phyloP scores from a whole-genome alignment of 441 rosid species.

The Syzygium malaccense region DNA sequence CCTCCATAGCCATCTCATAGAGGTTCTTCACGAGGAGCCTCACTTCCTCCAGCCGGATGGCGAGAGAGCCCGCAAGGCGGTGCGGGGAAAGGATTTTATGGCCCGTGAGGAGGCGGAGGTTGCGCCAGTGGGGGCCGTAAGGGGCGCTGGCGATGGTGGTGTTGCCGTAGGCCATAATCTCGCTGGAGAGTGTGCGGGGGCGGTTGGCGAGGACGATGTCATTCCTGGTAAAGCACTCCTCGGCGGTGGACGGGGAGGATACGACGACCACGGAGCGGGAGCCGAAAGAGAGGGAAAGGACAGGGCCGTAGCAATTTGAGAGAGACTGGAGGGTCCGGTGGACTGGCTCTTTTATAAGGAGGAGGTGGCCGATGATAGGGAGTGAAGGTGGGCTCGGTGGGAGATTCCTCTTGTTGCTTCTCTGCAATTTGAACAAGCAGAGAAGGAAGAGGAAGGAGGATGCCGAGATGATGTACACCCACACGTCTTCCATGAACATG shows the following conservation, averaged over 20 bases:
- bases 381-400: slow-evolving; percentile 4
- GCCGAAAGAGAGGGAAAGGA: slow-evolving; percentile 17
- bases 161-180: neutral
- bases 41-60: neutral
- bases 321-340: slow-evolving; percentile 6
- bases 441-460: neutral
- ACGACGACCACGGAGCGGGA: neutral
- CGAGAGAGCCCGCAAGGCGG: neutral
- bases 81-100: neutral
- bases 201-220: slow-evolving; percentile 13
- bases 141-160: neutral
- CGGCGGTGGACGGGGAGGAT: slow-evolving; percentile 15
- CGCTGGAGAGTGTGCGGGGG: neutral
- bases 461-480: neutral
- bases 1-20: neutral
- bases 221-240: slow-evolving; percentile 23
- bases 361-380: slow-evolving; percentile 12
- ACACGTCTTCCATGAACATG: neutral
- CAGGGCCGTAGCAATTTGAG: slow-evolving; percentile 7
- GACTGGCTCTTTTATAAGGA: slow-evolving; percentile 13
- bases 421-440: neutral
- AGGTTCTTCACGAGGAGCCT: slow-evolving; percentile 3
- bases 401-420: neutral
- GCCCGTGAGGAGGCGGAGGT: neutral
- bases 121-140: neutral